Evolutionary conservation across 2,329 filamentous ascomycete species (phyloP).

Genomic region (Trichophyton equinum): DNA sequence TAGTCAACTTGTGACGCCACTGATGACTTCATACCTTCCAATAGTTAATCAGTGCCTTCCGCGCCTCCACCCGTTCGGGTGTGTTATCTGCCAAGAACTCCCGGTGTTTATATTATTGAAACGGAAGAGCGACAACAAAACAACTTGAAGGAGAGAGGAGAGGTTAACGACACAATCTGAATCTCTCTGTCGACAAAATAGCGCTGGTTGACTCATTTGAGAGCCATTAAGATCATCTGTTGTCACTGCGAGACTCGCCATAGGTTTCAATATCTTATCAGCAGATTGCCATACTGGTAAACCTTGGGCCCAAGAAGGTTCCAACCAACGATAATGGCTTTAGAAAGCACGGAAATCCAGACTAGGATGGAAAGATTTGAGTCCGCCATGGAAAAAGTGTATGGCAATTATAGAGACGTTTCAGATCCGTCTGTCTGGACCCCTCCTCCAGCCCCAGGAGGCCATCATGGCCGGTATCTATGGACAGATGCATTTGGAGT

Average conservation of each 20-base stretch:
- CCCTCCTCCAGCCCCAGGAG: slow-evolving; percentile 39
- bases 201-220: not conserved
- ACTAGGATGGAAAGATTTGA: slow-evolving; percentile 4
- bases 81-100: not conserved
- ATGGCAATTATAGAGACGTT: slow-evolving; percentile 26
- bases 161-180: not conserved
- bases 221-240: not conserved
- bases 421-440: slow-evolving; percentile 31
- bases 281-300: not conserved
- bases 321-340: not conserved
- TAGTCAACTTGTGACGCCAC: not conserved
- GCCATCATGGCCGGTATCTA: slow-evolving; percentile 46
- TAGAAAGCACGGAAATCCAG: not conserved
- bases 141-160: not conserved
- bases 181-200: not conserved
- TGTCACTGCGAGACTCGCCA: not conserved
- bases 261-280: not conserved
- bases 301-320: not conserved
- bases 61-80: no score
- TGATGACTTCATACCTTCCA: not conserved
- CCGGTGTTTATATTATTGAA: not conserved
- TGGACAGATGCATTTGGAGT: slow-evolving; percentile 52
- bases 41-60: no score
- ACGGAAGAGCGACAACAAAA: not conserved
- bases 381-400: slow-evolving; percentile 27